Base-by-base conservation (phyloP, 1,284 basidiomycete species). In the Papiliotrema laurentii region DNA sequence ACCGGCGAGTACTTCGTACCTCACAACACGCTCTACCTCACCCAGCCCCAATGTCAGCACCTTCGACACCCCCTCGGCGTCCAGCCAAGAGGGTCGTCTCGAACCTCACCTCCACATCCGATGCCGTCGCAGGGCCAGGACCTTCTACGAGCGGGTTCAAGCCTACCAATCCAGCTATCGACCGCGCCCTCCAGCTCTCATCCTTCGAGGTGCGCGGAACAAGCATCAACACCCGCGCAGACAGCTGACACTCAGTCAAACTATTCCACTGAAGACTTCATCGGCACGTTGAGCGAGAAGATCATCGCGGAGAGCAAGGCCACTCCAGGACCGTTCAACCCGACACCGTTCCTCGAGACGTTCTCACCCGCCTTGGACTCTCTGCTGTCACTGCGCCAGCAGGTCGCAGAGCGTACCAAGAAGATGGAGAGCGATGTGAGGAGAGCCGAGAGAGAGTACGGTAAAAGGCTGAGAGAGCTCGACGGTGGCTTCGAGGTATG, bases 401-500 rank as follows among this genome's bases (percentile, higher is more conserved):
- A 94, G 73, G 87, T 97, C 4, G 87, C 94, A 54, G 78, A 83
- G 13, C 86, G 87, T 71, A 91, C 89, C 0, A 86, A 91, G 66
- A 85, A 87, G 63, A 86, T 96, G 76, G 92, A 97, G 74, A 89
- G 89, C 72, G 85, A 85, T 54, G 93, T 97, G 14, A 81, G 88
- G 43, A 82, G 87, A 1, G 85, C 92, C 5, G 93, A 98, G 72
- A 77, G 89, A 50, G 92, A 97, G 59, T 98, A 98, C 68, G 87
- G 89, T 1, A 88, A 87, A 75, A 89, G 91, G 72, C 87, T 98
- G 80, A 78, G 81, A 18, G 92, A 97, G 56, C 79, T 98, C 24
- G 89, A 91, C 67, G 84, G 84, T 44, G 90, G 90, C 2, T 98
- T 98, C 65, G 90, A 94, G 76, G 90, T 71, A n/a, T n/a, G n/a